A percentile compares a stretch with the other conserved stretches of the same genome.
These are phyloP conservation scores for Aspergillus quadricinctus DNA, from an alignment of 2,329 filamentous ascomycete genomes.

Conservation along the genomic window DNA sequence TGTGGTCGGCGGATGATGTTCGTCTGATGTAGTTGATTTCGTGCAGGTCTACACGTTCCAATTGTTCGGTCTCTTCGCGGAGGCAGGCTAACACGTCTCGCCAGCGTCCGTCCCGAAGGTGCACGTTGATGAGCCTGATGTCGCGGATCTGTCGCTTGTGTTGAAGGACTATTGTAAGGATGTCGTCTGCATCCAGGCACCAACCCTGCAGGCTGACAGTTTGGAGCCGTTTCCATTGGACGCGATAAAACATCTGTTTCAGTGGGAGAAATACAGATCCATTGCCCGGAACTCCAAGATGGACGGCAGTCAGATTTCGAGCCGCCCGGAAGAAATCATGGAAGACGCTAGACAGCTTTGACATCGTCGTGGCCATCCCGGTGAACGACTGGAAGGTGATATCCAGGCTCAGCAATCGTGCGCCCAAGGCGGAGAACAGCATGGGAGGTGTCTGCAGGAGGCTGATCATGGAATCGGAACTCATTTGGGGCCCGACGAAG, in stretches of 20 bases:
- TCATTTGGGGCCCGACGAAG: constrained; percentile 61
- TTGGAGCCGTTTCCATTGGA: constrained; percentile 57
- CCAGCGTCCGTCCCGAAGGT: constrained; percentile 58
- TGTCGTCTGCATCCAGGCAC: constrained; percentile 57
- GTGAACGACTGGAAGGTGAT: constrained; percentile 58
- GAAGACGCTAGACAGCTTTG: constrained; percentile 55
- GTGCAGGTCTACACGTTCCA: constrained; percentile 61
- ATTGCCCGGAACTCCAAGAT: constrained; percentile 60
- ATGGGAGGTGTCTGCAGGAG: constrained; percentile 46
- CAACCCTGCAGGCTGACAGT: constrained; percentile 64
- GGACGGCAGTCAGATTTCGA: constrained; percentile 57
- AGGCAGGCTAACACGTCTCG: constrained; percentile 56
- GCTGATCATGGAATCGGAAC: constrained; percentile 54
- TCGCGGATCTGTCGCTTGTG: constrained; percentile 56
- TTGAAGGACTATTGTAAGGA: constrained; percentile 53
- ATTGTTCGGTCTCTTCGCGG: constrained; percentile 51
- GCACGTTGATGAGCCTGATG: constrained; percentile 57
- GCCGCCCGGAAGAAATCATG: constrained; percentile 55
- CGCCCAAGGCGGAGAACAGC: constrained; percentile 49
- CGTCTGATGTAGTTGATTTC: constrained; percentile 56
- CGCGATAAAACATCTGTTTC: constrained; percentile 59
- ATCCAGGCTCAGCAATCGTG: constrained; percentile 58
- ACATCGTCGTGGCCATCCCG: constrained; percentile 56
- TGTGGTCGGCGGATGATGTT: not conserved
- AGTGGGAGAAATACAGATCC: constrained; percentile 54